phyloP scores from a whole-genome alignment of 371 early-diverging fungal genomes.

The Blastocladiella emersonii region DNA sequence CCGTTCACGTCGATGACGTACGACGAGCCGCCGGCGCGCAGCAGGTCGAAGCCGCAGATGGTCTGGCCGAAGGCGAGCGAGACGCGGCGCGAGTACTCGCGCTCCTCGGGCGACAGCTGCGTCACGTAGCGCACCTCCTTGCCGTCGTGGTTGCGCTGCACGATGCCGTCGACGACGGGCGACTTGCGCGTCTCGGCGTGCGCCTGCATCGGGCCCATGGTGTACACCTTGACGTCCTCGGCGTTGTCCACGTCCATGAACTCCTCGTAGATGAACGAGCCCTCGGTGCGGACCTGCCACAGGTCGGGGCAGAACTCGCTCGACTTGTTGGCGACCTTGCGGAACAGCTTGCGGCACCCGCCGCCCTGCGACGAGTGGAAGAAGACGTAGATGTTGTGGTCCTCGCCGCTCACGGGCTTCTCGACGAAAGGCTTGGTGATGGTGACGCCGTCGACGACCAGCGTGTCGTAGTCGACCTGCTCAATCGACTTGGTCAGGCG shows the following conservation, averaged over 20 bases:
- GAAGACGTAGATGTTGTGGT: conserved; percentile 81
- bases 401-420: conserved; percentile 89
- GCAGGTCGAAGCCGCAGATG: conserved; percentile 92
- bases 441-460: conserved; percentile 47
- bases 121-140: conserved; percentile 93
- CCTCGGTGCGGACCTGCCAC: conserved; percentile 47
- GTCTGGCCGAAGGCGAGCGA: conserved; percentile 75
- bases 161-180: conserved; percentile 95
- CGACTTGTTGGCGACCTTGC: conserved; percentile 94
- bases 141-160: conserved; percentile 88
- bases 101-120: conserved; percentile 63
- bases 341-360: conserved; percentile 82
- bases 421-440: conserved; percentile 93
- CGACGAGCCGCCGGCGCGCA: conserved; percentile 66
- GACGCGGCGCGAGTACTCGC: conserved; percentile 64
- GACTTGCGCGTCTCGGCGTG: conserved; percentile 98
- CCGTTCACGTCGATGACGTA: conserved; percentile 98
- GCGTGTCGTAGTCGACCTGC: conserved; percentile 54
- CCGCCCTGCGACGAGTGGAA: conserved; percentile 72
- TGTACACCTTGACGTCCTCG: conserved; percentile 96
- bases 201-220: conserved; percentile 71
- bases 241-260: conserved; percentile 85
- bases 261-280: conserved; percentile 91
- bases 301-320: conserved; percentile 74
- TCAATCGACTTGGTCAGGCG: conserved; percentile 4